Base-by-base conservation (phyloP, 148 eudicot genomes). In the Rhododendron simsii region DNA sequence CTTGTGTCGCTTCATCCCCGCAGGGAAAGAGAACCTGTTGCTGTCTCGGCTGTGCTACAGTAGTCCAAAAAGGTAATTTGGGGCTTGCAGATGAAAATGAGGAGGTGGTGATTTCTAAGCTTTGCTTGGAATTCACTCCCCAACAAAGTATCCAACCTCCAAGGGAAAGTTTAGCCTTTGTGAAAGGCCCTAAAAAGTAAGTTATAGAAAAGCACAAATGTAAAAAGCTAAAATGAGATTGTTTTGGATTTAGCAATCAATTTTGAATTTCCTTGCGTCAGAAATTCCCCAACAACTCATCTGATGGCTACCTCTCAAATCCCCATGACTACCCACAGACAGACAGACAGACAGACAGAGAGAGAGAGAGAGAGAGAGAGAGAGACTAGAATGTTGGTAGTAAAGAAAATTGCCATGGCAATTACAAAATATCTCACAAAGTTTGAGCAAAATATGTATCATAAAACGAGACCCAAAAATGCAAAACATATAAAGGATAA, bases 61-160 rank as follows among this genome's bases (percentile, higher is more conserved):
- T 26, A 59, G 10, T 20, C 65, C 26, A 20, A 59, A 20, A 26
- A 67, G 11, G 33, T 10, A 67, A 67, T 67, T 26, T 67, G 73
- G 30, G 61, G 69, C 50, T 65, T 39, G 75, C 28, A 2, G 71
- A n/a, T n/a, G 75, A 28, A 71, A 30, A 71, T 83, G 87, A 85
- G 55, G 53, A 78, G 15, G 20, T 59, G 74, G 47, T 85, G 37
- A 48, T 39, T 61, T 75, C 33, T 74, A 89, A 84, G 53, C 93
- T 93, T 92, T 86, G 92, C 96, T 91, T 93, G 80, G 89, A 94
- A 88, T 91, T 85, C 88, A 94, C 93, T 91, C 85, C 77, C 90
- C 80, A 85, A 86, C 86, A 69, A 81, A 83, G 81, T 87, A 89
- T 69, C 75, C 15, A 69, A 88, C 92, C 84, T 59, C 87, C 83